Evolutionary conservation across 202 grass and related monocot genomes (phyloP).

Genomic region (Musa balbisiana): DNA sequence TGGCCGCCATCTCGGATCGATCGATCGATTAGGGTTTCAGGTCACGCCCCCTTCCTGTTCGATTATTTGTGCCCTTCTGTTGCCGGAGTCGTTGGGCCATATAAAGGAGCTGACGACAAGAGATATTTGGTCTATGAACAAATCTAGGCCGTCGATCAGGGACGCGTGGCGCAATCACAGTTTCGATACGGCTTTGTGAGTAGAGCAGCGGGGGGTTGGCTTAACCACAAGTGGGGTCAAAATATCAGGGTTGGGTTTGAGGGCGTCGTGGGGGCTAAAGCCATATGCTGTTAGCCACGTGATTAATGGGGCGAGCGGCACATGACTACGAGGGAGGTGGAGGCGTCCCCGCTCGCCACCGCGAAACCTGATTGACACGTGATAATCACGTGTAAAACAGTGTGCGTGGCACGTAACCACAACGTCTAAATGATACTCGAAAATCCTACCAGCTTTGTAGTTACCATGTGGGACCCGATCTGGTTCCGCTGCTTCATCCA

Average conservation of each 20-base stretch:
- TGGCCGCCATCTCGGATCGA: constrained; percentile 1
- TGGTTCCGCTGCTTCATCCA: no score
- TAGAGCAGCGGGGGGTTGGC: background rate
- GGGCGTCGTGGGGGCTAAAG: background rate
- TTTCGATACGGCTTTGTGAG: no score
- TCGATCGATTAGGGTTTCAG: background rate
- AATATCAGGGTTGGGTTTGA: no score
- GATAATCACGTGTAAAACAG: no score
- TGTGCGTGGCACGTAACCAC: no score
- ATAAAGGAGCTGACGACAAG: background rate
- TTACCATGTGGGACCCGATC: no score
- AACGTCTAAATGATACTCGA: no score
- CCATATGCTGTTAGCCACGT: background rate
- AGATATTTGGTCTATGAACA: background rate
- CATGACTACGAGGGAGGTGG: no score
- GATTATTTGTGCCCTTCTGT: background rate
- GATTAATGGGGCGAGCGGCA: no score
- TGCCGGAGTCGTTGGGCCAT: background rate
- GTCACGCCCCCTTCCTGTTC: background rate
- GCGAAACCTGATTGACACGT: no score
- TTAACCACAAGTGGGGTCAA: background rate
- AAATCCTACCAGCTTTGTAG: no score
- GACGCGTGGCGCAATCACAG: background rate
- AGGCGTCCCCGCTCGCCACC: no score
- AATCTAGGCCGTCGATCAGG: background rate